Conservation (phyloP, 352 stramenopile species). For the Pythium phragmitis region DNA sequence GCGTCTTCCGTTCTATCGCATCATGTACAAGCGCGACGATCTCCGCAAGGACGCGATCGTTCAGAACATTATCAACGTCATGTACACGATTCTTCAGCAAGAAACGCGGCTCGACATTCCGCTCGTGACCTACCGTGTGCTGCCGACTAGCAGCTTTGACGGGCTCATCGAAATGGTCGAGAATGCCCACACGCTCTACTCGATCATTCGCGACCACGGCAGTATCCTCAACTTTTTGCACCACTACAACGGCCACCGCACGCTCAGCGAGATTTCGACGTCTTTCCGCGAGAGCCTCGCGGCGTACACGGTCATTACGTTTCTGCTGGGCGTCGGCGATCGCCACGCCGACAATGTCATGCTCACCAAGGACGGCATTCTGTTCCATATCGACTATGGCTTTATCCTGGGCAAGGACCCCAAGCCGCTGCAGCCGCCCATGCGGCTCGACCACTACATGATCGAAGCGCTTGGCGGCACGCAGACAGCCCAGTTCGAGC, state of each 20-base stretch:
- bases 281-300: conserved; percentile 92
- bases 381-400: conserved; percentile 99
- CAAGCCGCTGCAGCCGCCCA: conserved; percentile 97
- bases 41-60: conserved; percentile 82
- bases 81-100: conserved; percentile 86
- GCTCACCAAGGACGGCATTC: conserved; percentile 93
- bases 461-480: conserved; percentile 82
- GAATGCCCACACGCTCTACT: conserved; percentile 82
- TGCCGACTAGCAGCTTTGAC: conserved; percentile 82
- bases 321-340: conserved; percentile 98
- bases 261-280: conserved; percentile 81
- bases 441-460: conserved; percentile 95
- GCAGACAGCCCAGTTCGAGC: conserved; percentile 76
- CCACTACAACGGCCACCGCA: conserved; percentile 83
- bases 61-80: conserved; percentile 90
- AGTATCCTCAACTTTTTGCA: conserved; percentile 86
- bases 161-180: conserved; percentile 87
- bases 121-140: conserved; percentile 83
- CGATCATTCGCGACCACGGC: conserved; percentile 81
- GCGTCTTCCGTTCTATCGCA: conserved; percentile 53
- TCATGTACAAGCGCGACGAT: conserved; percentile 90
- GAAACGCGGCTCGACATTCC: conserved; percentile 80
- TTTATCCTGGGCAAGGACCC: conserved; percentile 98
- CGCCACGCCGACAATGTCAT: conserved; percentile 99
- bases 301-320: conserved; percentile 99